Conservation (phyloP, 2,329 filamentous ascomycete genomes). For the Pseudogymnoascus sp. region DNA sequence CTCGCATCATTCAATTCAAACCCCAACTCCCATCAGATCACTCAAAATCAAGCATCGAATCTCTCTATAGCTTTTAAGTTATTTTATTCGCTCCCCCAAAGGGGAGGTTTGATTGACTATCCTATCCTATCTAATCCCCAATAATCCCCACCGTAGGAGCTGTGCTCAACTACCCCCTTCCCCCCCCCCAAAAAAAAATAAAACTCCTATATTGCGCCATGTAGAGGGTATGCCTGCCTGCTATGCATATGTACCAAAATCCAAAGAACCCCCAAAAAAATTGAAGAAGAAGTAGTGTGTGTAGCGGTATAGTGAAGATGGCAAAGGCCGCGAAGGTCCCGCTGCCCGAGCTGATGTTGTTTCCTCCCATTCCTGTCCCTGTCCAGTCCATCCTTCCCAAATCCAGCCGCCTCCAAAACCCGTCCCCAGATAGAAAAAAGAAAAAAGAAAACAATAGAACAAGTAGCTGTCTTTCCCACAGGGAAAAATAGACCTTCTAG, state of each 20-base stretch:
- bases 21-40: too few relatives aligned
- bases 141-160: not conserved
- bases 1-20: too few relatives aligned
- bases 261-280: not conserved
- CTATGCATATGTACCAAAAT: not conserved
- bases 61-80: not conserved
- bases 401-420: not conserved
- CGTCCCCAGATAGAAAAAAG: not conserved
- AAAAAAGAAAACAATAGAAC: not conserved
- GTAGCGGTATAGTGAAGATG: not conserved
- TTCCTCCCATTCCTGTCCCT: not conserved
- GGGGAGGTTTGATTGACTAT: not conserved
- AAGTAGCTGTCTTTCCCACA: not conserved
- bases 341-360: not conserved
- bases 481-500: conserved; percentile 33
- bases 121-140: not conserved
- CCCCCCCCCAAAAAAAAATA: not conserved
- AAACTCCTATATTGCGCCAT: not conserved
- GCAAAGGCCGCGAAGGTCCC: not conserved
- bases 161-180: not conserved
- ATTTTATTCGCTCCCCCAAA: not conserved
- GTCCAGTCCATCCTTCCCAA: not conserved
- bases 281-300: not conserved
- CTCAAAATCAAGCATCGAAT: too few relatives aligned
- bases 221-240: not conserved